Evolutionary conservation across 2,329 filamentous ascomycete species (phyloP), one percentile per base, ranked within the genome.

Genomic region (Ilyonectria mors-panacis): DNA sequence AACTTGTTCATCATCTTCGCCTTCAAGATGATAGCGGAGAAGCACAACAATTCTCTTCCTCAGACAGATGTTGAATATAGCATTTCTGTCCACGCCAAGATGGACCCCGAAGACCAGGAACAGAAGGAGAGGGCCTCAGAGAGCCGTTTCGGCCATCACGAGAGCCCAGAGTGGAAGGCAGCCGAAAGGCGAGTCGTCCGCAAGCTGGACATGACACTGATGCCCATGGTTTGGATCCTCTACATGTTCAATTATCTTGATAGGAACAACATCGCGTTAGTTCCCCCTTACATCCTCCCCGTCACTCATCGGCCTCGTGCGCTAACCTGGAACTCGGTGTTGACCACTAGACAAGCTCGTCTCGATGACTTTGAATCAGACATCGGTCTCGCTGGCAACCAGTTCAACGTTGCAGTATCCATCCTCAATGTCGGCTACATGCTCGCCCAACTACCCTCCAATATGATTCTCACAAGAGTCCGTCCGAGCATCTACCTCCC

Each of bases 361-460:
- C 68, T 76, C 1, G 70, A 67, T 4, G 61, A 61, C 2, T 68
- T 77, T 8, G 69, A 77, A 17, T 55, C 69, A 12, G 75, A 78
- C 23, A 65, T 77, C 3, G 67, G 63, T 2, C 73, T 78, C 7
- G 45, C 67, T 1, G 71, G 73, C 1, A 73, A 69, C 12, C 65
- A 77, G 19, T 77, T 72, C 39, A 74, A 72, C 12, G 68, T 71
- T 8, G 75, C 75, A 1, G 72, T 78, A 0, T 70, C 75, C 0
- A 76, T 77, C n/a, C 54, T 77, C 6, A 76, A 70, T 35, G 68
- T 75, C 1, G 74, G 75, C 21, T 71, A 71, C 33, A 68, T 71
- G 59, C 42, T 71, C 9, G 60, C 55, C 19, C 69, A 71, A 9
- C 42, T 71, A 1, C 67, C 69, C 1, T 62, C 50, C 5, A 70